These are phyloP conservation scores for Phaeosphaeria sp. DNA, from an alignment of 2,329 filamentous ascomycete genomes.

Conservation along the genomic window DNA sequence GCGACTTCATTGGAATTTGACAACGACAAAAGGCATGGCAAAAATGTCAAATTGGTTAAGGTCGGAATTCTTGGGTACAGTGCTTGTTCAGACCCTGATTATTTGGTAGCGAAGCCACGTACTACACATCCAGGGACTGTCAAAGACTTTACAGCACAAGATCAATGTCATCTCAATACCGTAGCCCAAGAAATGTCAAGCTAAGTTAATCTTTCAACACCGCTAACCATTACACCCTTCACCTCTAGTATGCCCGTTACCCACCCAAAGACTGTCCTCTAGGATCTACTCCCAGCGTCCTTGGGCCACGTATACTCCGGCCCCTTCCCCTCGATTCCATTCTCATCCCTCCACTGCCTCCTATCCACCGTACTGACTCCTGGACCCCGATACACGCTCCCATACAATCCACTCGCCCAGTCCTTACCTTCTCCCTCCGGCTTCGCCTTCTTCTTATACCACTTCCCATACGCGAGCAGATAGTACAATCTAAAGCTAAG, in stretches of 20 bases:
- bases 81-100: too few species aligned
- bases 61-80: too few species aligned
- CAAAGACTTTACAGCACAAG: too few species aligned
- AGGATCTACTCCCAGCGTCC: conserved; percentile 20
- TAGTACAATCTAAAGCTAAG: conserved; percentile 69
- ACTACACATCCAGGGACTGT: too few species aligned
- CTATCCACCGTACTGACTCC: conserved; percentile 62
- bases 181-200: too few species aligned
- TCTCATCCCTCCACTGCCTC: conserved; percentile 61
- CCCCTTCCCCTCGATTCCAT: conserved; percentile 29
- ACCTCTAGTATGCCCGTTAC: neutral
- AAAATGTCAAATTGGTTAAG: too few species aligned
- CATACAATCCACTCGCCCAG: conserved; percentile 66
- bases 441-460: conserved; percentile 59
- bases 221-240: neutral
- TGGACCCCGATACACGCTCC: conserved; percentile 66
- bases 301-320: conserved; percentile 14
- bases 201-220: too few species aligned
- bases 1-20: too few species aligned
- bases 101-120: too few species aligned
- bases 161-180: too few species aligned
- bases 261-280: neutral
- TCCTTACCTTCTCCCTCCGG: conserved; percentile 59
- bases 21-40: too few species aligned
- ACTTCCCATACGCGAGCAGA: conserved; percentile 66